These are phyloP conservation scores for Talaromyces sp. DNA, from an alignment of 2,329 filamentous ascomycete species.

Conservation along the genomic window DNA sequence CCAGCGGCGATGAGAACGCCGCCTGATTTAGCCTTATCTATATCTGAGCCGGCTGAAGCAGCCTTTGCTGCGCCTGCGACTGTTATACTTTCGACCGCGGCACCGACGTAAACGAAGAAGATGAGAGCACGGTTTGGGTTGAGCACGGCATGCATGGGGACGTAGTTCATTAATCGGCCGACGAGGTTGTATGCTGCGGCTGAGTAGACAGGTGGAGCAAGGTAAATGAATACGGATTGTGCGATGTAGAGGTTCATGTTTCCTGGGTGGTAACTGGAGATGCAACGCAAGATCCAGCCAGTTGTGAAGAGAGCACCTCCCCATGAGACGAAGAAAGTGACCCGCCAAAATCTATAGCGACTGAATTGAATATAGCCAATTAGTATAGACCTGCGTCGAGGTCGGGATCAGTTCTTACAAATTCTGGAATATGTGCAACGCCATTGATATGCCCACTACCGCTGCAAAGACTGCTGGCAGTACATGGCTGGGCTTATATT, in stretches of 20 bases:
- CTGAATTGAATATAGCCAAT: conserved; percentile 7
- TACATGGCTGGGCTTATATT: conserved; percentile 36
- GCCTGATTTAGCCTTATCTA: conserved; percentile 24
- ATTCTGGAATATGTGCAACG: conserved; percentile 37
- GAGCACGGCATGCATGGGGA: conserved; percentile 42
- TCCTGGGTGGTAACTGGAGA: conserved; percentile 32
- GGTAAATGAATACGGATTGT: conserved; percentile 37
- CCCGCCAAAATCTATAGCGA: conserved; percentile 37
- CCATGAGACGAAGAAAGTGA: conserved; percentile 42
- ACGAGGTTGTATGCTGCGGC: conserved; percentile 43
- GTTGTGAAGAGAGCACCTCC: conserved; percentile 39
- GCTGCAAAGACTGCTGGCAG: conserved; percentile 37
- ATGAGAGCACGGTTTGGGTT: conserved; percentile 39
- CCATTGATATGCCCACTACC: conserved; percentile 33
- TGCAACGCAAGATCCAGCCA: conserved; percentile 39
- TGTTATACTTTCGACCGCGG: conserved; percentile 37
- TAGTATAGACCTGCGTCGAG: background rate
- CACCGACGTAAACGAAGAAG: conserved; percentile 42
- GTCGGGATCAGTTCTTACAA: conserved; percentile 27
- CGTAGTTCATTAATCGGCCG: conserved; percentile 41
- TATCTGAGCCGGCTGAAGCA: conserved; percentile 23
- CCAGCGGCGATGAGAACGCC: conserved; percentile 30
- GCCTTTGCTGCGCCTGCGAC: conserved; percentile 33
- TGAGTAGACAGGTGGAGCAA: conserved; percentile 41
- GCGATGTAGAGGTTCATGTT: conserved; percentile 38